Conservation (phyloP, 371 early-diverging fungal species). For the Coemansia sp. region DNA sequence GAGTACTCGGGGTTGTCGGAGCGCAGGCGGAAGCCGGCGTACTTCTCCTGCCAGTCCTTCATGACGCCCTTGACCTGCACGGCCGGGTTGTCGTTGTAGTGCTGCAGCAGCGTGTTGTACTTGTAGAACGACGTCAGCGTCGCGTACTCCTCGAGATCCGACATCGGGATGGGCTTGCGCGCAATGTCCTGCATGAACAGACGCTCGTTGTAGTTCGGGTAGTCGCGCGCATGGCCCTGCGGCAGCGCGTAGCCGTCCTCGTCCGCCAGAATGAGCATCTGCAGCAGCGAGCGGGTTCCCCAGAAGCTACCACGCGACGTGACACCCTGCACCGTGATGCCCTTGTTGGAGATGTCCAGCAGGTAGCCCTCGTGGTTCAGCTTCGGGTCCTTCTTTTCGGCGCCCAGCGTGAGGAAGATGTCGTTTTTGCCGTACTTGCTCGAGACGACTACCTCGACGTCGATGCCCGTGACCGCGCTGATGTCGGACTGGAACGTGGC, state of each 20-base stretch:
- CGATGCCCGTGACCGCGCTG: conserved; percentile 30
- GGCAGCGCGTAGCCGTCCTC: conserved; percentile 32
- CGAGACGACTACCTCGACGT: conserved; percentile 31
- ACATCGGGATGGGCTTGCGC: conserved; percentile 40
- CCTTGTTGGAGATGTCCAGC: conserved; percentile 34
- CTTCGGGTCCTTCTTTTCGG: conserved; percentile 23
- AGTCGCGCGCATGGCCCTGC: conserved; percentile 36
- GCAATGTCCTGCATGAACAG: conserved; percentile 44
- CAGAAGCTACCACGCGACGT: conserved; percentile 46
- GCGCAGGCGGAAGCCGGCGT: conserved; percentile 41
- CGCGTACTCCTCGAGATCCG: conserved; percentile 38
- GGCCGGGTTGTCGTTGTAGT: conserved; percentile 44
- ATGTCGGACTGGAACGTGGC: conserved; percentile 34
- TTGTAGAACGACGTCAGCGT: conserved; percentile 46
- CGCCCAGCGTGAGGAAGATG: conserved; percentile 44
- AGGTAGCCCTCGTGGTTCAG: conserved; percentile 40
- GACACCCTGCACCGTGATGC: conserved; percentile 34
- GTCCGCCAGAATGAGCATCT: conserved; percentile 47
- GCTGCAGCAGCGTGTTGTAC: conserved; percentile 44
- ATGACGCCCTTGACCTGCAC: conserved; percentile 25
- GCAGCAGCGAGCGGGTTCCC: conserved; percentile 41
- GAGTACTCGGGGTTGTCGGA: conserved; percentile 38
- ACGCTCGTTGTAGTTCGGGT: conserved; percentile 45
- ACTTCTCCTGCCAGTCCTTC: conserved; percentile 31
- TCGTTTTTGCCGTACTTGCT: conserved; percentile 18